A percentile compares a stretch with the other conserved stretches of the same genome.
Conservation (phyloP, 208 protist genomes). For the Acanthamoeba culbertsoni region DNA sequence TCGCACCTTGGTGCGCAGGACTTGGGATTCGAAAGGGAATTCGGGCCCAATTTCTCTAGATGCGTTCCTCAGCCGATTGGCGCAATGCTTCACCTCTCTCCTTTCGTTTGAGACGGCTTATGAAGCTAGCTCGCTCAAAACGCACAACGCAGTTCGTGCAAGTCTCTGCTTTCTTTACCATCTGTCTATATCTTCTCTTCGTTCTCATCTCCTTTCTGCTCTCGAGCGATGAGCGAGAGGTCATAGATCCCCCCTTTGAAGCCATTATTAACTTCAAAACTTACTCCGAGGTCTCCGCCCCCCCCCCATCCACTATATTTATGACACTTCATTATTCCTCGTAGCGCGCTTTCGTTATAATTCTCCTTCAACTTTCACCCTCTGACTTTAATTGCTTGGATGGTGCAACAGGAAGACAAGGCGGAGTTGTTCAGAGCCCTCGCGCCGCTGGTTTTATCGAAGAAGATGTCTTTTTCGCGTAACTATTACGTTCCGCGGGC, state of each 20-base stretch:
- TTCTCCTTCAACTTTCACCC: neutral
- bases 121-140: neutral
- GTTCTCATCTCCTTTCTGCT: neutral
- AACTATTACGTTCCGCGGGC: neutral
- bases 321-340: neutral
- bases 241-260: constrained; percentile 6
- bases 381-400: neutral
- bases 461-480: constrained; percentile 46
- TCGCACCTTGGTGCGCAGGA: too few relatives aligned
- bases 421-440: neutral
- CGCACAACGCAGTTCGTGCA: neutral
- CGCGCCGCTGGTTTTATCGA: neutral
- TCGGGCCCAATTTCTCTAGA: too few relatives aligned
- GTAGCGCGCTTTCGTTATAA: neutral
- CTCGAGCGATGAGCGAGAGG: neutral
- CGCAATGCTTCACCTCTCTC: neutral
- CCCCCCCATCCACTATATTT: neutral
- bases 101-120: neutral
- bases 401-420: neutral
- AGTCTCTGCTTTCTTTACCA: neutral
- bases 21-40: too few relatives aligned
- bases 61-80: too few relatives aligned
- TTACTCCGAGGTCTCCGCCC: neutral
- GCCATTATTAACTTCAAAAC: constrained; percentile 21
- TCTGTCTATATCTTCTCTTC: neutral